Conservation (phyloP, 768 basidiomycete genomes). For the Collybia sp. region DNA sequence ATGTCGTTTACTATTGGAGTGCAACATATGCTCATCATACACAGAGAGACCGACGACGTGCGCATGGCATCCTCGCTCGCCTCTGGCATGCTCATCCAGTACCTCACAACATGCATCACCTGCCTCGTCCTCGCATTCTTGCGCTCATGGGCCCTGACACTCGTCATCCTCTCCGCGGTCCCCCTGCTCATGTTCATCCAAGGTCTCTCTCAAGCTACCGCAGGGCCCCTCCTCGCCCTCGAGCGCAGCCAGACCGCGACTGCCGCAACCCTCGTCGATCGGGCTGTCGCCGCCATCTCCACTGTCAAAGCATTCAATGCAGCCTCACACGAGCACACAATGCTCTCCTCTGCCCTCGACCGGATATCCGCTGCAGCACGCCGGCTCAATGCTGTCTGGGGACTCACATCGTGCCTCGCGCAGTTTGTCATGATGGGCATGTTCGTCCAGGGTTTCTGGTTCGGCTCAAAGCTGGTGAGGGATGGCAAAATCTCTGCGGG, state of each 20-base stretch:
- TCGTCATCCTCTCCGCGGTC: slow-evolving; percentile 88
- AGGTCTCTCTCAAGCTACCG: slow-evolving; percentile 64
- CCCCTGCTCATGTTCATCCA: slow-evolving; percentile 80
- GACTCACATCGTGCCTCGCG: slow-evolving; percentile 54
- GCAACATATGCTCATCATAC: not conserved
- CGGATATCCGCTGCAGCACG: slow-evolving; percentile 42
- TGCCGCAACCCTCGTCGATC: slow-evolving; percentile 79
- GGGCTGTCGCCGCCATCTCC: slow-evolving; percentile 68
- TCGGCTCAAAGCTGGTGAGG: slow-evolving; percentile 85
- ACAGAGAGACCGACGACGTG: slow-evolving; percentile 92
- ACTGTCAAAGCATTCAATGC: slow-evolving; percentile 96
- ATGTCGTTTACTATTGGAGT: slow-evolving; percentile 7
- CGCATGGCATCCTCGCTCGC: slow-evolving; percentile 80
- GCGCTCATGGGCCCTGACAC: slow-evolving; percentile 77
- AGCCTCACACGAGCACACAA: slow-evolving; percentile 38
- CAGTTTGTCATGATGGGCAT: slow-evolving; percentile 87
- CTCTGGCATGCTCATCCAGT: slow-evolving; percentile 73
- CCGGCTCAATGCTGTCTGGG: slow-evolving; percentile 71
- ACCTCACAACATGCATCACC: slow-evolving; percentile 73
- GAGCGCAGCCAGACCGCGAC: too few species aligned
- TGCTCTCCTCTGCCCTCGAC: slow-evolving; percentile 38
- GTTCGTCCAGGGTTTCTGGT: slow-evolving; percentile 99
- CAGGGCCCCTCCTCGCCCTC: too few species aligned
- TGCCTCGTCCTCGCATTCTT: slow-evolving; percentile 80
- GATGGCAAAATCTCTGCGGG: too few species aligned